Conservation (phyloP, 1,139 yeast genomes). For the Magnusiomyces clavatus region DNA sequence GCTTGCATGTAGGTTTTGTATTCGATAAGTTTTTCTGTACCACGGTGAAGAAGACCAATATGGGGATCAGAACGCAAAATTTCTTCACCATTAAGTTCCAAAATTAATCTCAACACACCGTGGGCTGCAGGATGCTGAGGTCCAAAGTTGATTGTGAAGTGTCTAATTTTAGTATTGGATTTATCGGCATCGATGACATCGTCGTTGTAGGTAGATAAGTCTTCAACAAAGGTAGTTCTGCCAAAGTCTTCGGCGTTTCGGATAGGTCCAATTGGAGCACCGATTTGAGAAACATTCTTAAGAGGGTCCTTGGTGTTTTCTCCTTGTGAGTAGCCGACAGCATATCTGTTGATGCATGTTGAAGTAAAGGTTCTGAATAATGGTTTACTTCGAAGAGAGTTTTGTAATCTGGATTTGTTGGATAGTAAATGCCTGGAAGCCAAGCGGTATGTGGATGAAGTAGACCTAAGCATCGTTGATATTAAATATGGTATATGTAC, state of each 20-base stretch:
- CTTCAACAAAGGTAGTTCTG: slow-evolving; percentile 31
- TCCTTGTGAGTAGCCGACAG: slow-evolving; percentile 8
- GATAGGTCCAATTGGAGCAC: slow-evolving; percentile 31
- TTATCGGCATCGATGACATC: slow-evolving; percentile 22
- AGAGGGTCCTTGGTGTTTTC: slow-evolving; percentile 14
- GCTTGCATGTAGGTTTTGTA: slow-evolving; percentile 81
- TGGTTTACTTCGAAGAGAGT: too few relatives aligned
- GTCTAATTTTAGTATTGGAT: slow-evolving; percentile 53
- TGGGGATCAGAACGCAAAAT: slow-evolving; percentile 84
- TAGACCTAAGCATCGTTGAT: slow-evolving; percentile 2
- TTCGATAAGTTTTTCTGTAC: slow-evolving; percentile 83
- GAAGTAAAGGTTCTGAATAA: slow-evolving; percentile 2
- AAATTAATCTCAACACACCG: slow-evolving; percentile 80
- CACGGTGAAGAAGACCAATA: slow-evolving; percentile 80
- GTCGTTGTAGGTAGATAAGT: slow-evolving; percentile 23
- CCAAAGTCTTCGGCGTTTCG: slow-evolving; percentile 27
- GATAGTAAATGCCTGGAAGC: slow-evolving; percentile 4
- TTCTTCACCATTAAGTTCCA: slow-evolving; percentile 85
- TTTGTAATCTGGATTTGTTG: too few relatives aligned
- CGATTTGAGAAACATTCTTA: slow-evolving; percentile 22
- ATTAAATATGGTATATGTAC: too few relatives aligned
- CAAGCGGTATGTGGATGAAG: slow-evolving; percentile 4
- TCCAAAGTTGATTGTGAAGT: slow-evolving; percentile 83
- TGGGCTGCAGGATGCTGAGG: slow-evolving; percentile 96
- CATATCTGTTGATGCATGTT: slow-evolving; percentile 9